phyloP scores from a whole-genome alignment of 805 yeast genomes.

The Brettanomyces custersianus region DNA sequence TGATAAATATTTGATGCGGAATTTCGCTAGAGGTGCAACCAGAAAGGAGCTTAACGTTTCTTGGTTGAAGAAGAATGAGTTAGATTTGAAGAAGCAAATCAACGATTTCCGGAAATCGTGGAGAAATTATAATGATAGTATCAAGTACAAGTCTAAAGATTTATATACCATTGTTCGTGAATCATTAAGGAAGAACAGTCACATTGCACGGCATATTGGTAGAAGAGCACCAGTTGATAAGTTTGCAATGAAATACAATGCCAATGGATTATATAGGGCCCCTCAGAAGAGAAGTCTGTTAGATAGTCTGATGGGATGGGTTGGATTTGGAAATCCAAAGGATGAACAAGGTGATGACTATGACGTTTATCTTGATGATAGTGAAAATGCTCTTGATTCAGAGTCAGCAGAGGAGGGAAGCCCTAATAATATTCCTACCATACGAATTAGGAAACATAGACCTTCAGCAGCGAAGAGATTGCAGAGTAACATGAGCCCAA shows the following conservation, averaged over 20 bases:
- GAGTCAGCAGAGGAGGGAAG: conserved; percentile 2
- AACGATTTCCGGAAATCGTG: conserved; percentile 80
- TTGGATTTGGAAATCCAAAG: conserved; percentile 21
- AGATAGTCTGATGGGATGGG: conserved; percentile 28
- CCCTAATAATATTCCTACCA: conserved; percentile 1
- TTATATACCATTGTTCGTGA: conserved; percentile 80
- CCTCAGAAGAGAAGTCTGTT: conserved; percentile 20
- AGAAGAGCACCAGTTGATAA: conserved; percentile 51
- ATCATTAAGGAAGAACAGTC: conserved; percentile 31
- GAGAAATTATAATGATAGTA: conserved; percentile 60
- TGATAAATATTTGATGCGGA: conserved; percentile 93
- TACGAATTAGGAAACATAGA: conserved; percentile 1
- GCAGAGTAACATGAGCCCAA: neutral
- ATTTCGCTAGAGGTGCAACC: conserved; percentile 95
- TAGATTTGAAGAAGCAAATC: conserved; percentile 87
- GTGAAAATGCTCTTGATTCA: conserved; percentile 11
- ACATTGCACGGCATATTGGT: conserved; percentile 5
- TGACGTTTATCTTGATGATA: conserved; percentile 6
- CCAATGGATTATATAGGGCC: conserved; percentile 33
- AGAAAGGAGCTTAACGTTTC: conserved; percentile 93
- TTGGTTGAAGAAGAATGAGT: conserved; percentile 95
- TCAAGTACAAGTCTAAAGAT: conserved; percentile 71
- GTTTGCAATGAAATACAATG: conserved; percentile 56
- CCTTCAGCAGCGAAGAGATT: too few relatives aligned
- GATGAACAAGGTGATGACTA: conserved; percentile 7